Evolutionary conservation across 352 stramenopile species (phyloP).

Genomic region (Blastocystis sp.): DNA sequence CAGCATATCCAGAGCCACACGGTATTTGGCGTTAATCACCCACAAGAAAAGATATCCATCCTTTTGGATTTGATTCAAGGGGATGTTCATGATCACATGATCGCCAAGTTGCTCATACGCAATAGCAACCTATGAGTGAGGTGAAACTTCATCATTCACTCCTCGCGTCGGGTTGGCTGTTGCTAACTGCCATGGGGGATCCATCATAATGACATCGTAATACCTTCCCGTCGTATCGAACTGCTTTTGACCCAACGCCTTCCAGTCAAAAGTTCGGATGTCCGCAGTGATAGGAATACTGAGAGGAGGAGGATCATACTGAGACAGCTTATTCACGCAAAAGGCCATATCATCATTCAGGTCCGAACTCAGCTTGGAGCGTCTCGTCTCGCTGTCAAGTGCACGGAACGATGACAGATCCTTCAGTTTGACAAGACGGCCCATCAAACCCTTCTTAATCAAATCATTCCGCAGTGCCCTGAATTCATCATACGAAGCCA

Average conservation of each 20-base stretch:
- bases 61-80: conserved; percentile 63
- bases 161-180: conserved; percentile 67
- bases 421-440: not conserved
- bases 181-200: conserved; percentile 67
- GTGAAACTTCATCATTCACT: not conserved
- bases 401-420: not conserved
- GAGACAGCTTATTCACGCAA: conserved; percentile 19
- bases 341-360: not conserved
- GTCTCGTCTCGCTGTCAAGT: not conserved
- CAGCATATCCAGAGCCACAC: conserved; percentile 65
- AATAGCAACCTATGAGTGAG: conserved; percentile 63
- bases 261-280: conserved; percentile 65
- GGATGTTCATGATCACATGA: conserved; percentile 64
- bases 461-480: conserved; percentile 44
- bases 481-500: conserved; percentile 26
- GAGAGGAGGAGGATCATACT: conserved; percentile 63
- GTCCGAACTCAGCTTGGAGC: not conserved
- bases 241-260: conserved; percentile 63
- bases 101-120: conserved; percentile 66
- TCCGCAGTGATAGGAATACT: conserved; percentile 65
- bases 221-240: conserved; percentile 37
- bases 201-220: conserved; percentile 68
- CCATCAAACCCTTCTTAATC: conserved; percentile 2
- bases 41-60: conserved; percentile 67
- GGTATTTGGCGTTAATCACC: conserved; percentile 68